These are phyloP conservation scores for Neurospora sp. DNA, from an alignment of 495 filamentous ascomycete species.

Conservation along the genomic window DNA sequence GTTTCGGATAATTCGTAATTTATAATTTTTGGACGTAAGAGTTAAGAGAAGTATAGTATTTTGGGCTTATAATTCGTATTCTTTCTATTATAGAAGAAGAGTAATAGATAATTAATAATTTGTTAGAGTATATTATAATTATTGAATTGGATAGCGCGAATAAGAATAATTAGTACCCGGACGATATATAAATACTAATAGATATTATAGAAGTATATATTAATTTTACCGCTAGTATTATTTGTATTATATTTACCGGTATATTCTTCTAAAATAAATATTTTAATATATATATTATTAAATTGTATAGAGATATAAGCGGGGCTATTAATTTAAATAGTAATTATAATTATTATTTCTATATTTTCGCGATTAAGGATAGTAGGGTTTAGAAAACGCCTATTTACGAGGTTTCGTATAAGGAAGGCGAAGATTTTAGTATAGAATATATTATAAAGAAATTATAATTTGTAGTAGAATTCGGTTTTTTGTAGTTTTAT, in stretches of 20 bases:
- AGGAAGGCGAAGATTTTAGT: not conserved
- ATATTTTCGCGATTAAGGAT: too few relatives aligned
- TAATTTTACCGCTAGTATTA: too few relatives aligned
- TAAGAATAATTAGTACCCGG: too few relatives aligned
- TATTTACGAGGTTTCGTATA: not conserved
- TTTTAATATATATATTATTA: too few relatives aligned
- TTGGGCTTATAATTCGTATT: not conserved
- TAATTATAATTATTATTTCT: too few relatives aligned
- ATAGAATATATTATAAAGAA: not conserved
- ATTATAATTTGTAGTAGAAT: not conserved
- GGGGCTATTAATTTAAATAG: too few relatives aligned
- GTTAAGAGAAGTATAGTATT: not conserved
- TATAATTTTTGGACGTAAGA: not conserved
- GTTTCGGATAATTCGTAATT: not conserved
- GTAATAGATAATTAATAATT: not conserved
- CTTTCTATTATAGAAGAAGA: not conserved
- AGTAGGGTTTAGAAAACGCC: too few relatives aligned
- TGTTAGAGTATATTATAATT: not conserved
- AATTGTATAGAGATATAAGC: too few relatives aligned
- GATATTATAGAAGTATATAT: too few relatives aligned
- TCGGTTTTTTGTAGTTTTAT: not conserved
- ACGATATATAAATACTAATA: too few relatives aligned
- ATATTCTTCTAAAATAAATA: too few relatives aligned
- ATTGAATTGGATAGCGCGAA: not conserved
- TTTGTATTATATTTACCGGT: too few relatives aligned